Evolutionary conservation across 1,284 basidiomycete species (phyloP), one percentile per base, ranked within the genome.

Genomic region (Schizophyllum commune): DNA sequence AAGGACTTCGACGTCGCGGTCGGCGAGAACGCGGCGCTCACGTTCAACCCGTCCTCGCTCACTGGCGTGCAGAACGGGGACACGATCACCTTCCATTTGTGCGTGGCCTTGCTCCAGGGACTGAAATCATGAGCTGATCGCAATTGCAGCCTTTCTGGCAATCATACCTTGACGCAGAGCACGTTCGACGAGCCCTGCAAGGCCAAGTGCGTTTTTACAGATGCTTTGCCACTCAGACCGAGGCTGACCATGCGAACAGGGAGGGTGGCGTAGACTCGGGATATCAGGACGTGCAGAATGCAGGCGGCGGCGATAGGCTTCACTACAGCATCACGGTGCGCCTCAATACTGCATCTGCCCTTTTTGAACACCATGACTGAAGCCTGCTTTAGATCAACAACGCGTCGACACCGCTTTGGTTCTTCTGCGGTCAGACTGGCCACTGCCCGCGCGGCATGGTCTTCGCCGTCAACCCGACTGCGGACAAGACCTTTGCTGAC

Each of bases 131-230:
- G 58, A 51, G 47, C 27, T 53, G 2, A 57, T 33, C n/a, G 5
- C 33, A 20, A 21, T 5, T 32, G 13, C 63, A 77, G 77, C 68
- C 59, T 72, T 7, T 64, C 73, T 7, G 73, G 73, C 67, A 78
- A 76, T 65, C 77, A 78, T 65, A 81, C 81, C 55, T 77, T 83
- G 63, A 84, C 83, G 13, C 83, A 86, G 71, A 84, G 83, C 17
- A 79, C 80, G 13, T 88, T 86, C 69, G 72, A 73, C 20, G 66
- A 70, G 8, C 85, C 85, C 21, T 80, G 74, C 69, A 61, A 65
- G 32, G 62, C 69, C 61, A 64, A 74, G 68, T 71, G 54, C 8
- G 58, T 57, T 21, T 17, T 20, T 17, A 20, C 5, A 13, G 3
- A 2, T 32, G 11, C 13, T 55, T 2, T 21, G 11, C 11, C 19